Conservation (phyloP, 192 early-diverging fungal species). For the Endogone sp. region DNA sequence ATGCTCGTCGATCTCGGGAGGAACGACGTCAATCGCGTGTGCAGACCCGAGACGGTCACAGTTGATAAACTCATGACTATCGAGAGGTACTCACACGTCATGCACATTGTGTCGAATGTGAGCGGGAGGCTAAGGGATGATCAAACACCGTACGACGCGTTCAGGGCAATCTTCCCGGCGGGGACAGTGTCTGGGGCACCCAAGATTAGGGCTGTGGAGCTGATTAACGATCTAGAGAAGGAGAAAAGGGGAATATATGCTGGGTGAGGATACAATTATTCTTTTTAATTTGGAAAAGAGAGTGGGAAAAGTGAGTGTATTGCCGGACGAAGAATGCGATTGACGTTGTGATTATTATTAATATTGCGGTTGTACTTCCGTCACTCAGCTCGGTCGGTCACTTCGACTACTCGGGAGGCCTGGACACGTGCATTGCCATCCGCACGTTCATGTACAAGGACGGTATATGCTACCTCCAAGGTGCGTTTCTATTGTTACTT, state of each 20-base stretch:
- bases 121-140: conserved; percentile 84
- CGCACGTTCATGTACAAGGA: conserved; percentile 99
- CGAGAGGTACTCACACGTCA: conserved; percentile 96
- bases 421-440: conserved; percentile 98
- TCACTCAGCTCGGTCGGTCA: conserved; percentile 73
- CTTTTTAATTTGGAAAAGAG: background rate
- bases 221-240: conserved; percentile 86
- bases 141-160: conserved; percentile 92
- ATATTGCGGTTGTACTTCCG: conserved; percentile 37
- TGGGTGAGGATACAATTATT: conserved; percentile 32
- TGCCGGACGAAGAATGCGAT: too few species aligned
- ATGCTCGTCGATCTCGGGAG: conserved; percentile 99
- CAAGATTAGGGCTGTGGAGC: conserved; percentile 95
- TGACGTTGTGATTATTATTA: too few species aligned
- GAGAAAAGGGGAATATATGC: conserved; percentile 93
- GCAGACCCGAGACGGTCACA: conserved; percentile 85
- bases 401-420: conserved; percentile 87
- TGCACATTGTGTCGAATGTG: conserved; percentile 99
- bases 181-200: conserved; percentile 98
- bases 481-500: conserved; percentile 8
- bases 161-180: conserved; percentile 97
- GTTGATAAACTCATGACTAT: conserved; percentile 98
- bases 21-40: conserved; percentile 98
- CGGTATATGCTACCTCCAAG: conserved; percentile 91
- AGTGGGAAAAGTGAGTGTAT: too few species aligned